phyloP scores from a whole-genome alignment of 2,329 filamentous ascomycete species.

The Stachybotrys elegans region DNA sequence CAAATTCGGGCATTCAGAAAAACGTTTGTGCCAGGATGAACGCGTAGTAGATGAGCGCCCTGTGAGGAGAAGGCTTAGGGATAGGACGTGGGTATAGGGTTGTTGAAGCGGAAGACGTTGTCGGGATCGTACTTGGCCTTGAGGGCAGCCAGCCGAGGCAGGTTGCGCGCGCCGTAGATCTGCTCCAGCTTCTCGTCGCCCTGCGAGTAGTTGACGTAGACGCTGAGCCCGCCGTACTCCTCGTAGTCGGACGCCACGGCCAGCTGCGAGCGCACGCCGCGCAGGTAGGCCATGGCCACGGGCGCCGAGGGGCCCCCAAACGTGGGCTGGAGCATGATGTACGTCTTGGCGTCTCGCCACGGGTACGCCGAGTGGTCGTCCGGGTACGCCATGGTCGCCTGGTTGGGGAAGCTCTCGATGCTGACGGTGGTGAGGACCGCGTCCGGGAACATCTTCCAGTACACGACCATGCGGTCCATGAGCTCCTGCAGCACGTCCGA shows the following conservation, averaged over 20 bases:
- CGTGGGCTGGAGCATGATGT: background rate
- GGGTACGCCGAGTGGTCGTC: background rate
- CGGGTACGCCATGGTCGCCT: background rate
- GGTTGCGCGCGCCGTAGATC: background rate
- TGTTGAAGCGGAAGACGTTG: slow-evolving; percentile 2
- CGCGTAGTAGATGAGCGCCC: no score
- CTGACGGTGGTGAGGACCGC: background rate
- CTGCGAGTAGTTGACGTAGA: background rate
- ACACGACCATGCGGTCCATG: background rate
- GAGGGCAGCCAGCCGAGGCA: background rate
- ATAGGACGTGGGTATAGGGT: background rate
- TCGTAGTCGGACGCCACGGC: background rate
- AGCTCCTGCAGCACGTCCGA: background rate
- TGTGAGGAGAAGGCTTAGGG: no score
- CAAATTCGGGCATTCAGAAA: no score
- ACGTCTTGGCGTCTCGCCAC: background rate
- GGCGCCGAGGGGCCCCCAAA: background rate
- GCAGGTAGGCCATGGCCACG: background rate
- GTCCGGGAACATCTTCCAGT: background rate
- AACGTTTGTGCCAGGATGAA: no score
- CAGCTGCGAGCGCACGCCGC: background rate
- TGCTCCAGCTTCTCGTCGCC: slow-evolving; percentile 1
- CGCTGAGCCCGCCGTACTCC: background rate
- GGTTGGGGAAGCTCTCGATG: background rate
- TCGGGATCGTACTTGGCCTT: background rate